Conservation (phyloP, 2,329 filamentous ascomycete species). For the Sporothrix humicola region DNA sequence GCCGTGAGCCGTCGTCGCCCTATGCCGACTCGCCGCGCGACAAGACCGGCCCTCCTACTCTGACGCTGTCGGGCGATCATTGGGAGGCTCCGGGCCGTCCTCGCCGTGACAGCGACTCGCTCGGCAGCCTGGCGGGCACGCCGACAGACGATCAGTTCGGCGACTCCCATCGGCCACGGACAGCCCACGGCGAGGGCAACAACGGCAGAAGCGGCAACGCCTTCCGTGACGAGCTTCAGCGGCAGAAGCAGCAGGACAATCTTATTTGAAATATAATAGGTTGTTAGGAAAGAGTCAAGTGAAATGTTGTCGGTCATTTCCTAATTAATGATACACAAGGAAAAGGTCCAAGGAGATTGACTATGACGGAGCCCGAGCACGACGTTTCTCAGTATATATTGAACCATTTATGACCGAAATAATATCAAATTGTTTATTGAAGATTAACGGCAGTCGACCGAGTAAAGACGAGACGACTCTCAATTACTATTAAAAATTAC, state of each 20-base stretch:
- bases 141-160: conserved; percentile 53
- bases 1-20: conserved; percentile 33
- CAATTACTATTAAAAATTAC: background rate
- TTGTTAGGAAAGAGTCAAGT: too few relatives aligned
- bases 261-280: background rate
- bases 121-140: conserved; percentile 57
- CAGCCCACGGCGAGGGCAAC: conserved; percentile 15
- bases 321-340: background rate
- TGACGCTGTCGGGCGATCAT: conserved; percentile 39
- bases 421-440: background rate
- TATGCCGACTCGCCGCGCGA: conserved; percentile 39
- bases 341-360: background rate
- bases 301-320: background rate
- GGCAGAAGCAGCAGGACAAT: conserved; percentile 53
- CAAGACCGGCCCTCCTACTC: conserved; percentile 37
- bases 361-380: background rate
- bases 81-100: conserved; percentile 37
- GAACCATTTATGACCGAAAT: conserved; percentile 13
- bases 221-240: conserved; percentile 57
- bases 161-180: conserved; percentile 43
- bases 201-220: conserved; percentile 46
- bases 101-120: conserved; percentile 54
- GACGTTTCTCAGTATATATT: background rate
- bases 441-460: background rate
- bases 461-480: background rate